These are phyloP conservation scores for Aspergillus saccharolyticus DNA, from an alignment of 495 filamentous ascomycete species.

Conservation along the genomic window DNA sequence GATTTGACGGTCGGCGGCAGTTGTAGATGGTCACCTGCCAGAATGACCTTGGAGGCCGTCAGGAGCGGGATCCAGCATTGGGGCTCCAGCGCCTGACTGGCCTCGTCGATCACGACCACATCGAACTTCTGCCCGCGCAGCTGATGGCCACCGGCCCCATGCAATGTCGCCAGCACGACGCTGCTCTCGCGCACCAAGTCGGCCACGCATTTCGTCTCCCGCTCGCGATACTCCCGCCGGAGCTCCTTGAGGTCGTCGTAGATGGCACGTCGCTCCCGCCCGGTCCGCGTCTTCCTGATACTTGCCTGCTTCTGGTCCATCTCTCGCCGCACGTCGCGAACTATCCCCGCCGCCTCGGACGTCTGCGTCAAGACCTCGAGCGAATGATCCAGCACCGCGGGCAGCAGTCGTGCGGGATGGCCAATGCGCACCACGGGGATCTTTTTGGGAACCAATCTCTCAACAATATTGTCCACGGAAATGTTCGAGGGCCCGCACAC, in stretches of 20 bases:
- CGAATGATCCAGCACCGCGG: conserved; percentile 81
- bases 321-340: conserved; percentile 85
- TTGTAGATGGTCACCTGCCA: conserved; percentile 93
- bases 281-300: conserved; percentile 79
- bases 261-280: conserved; percentile 72
- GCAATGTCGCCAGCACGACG: conserved; percentile 87
- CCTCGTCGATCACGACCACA: conserved; percentile 92
- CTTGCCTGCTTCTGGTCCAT: conserved; percentile 90
- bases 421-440: conserved; percentile 86
- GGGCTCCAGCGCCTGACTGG: conserved; percentile 90
- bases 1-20: conserved; percentile 93
- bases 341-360: conserved; percentile 81
- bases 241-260: conserved; percentile 81
- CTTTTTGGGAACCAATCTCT: conserved; percentile 75
- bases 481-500: conserved; percentile 97
- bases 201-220: conserved; percentile 75
- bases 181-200: conserved; percentile 70
- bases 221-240: conserved; percentile 80
- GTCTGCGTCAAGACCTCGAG: conserved; percentile 91
- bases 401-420: conserved; percentile 86
- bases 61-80: conserved; percentile 97
- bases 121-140: conserved; percentile 79
- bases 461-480: conserved; percentile 98
- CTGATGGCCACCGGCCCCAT: conserved; percentile 86
- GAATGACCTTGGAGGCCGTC: conserved; percentile 73